These are phyloP conservation scores for Avena insularis DNA, from an alignment of 176 grass and related monocot species.

Conservation along the genomic window DNA sequence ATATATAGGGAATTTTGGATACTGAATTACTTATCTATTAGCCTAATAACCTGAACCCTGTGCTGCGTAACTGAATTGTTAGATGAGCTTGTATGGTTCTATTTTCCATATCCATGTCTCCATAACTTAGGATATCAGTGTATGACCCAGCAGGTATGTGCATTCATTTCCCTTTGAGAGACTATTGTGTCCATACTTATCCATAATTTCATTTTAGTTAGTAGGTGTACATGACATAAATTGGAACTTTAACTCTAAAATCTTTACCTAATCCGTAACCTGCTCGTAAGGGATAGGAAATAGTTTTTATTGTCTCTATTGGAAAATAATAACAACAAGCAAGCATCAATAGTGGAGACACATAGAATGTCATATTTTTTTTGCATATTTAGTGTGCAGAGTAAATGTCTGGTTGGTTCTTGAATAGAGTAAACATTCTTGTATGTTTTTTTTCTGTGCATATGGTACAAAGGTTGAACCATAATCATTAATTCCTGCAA, in stretches of 20 bases:
- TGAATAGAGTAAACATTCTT: neutral
- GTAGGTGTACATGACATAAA: conserved; percentile 1
- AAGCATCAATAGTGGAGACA: neutral
- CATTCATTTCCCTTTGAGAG: neutral
- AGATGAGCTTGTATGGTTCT: conserved; percentile 1
- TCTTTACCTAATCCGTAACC: neutral
- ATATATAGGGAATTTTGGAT: neutral
- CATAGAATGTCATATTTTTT: neutral
- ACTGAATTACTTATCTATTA: conserved; percentile 11
- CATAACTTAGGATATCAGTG: neutral
- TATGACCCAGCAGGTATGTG: neutral
- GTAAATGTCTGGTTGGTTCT: neutral
- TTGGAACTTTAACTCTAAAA: neutral
- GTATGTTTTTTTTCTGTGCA: neutral
- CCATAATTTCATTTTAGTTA: conserved; percentile 27
- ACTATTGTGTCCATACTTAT: neutral
- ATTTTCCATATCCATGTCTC: neutral
- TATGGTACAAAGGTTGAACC: neutral
- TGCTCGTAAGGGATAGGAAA: neutral
- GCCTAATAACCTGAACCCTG: neutral
- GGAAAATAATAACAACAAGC: neutral
- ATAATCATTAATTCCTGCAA: neutral
- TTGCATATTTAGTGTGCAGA: conserved; percentile 6
- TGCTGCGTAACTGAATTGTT: conserved; percentile 21
- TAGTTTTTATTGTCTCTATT: neutral